These are phyloP conservation scores for Citeromyces siamensis DNA, from an alignment of 1,139 yeast genomes.

Conservation along the genomic window DNA sequence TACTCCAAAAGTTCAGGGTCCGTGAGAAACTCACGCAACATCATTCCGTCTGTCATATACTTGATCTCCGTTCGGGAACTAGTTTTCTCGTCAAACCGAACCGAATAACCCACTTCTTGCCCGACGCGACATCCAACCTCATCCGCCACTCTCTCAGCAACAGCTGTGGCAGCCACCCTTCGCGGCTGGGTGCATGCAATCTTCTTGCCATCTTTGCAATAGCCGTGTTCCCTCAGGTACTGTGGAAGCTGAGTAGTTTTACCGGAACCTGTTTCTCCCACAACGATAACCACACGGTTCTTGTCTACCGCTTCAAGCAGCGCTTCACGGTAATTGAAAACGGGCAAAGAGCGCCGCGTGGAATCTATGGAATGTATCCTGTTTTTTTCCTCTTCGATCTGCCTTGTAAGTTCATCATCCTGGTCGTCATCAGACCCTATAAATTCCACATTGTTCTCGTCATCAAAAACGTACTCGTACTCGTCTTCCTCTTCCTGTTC, in stretches of 20 bases:
- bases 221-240: conserved; percentile 74
- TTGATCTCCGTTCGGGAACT: conserved; percentile 55
- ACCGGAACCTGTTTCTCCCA: conserved; percentile 97
- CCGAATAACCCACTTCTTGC: conserved; percentile 72
- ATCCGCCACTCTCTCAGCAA: conserved; percentile 83
- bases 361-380: conserved; percentile 27
- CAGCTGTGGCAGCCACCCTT: conserved; percentile 91
- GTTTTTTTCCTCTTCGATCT: conserved; percentile 27
- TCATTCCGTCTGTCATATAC: conserved; percentile 93
- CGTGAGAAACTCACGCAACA: conserved; percentile 67
- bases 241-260: conserved; percentile 95
- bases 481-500: conserved; percentile 38
- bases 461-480: conserved; percentile 69
- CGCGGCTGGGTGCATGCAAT: conserved; percentile 96
- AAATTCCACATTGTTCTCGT: conserved; percentile 4
- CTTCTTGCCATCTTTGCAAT: conserved; percentile 35
- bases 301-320: conserved; percentile 49
- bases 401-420: conserved; percentile 10
- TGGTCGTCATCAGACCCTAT: conserved; percentile 23
- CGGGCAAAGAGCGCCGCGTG: conserved; percentile 63
- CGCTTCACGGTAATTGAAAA: conserved; percentile 47
- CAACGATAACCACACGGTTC: conserved; percentile 72
- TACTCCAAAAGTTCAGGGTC: conserved; percentile 63
- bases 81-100: conserved; percentile 75
- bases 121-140: conserved; percentile 71